A percentile compares a stretch with the other conserved stretches of the same genome.
Evolutionary conservation across 2,329 filamentous ascomycete genomes (phyloP).

Genomic region (Chaetomium sp.): DNA sequence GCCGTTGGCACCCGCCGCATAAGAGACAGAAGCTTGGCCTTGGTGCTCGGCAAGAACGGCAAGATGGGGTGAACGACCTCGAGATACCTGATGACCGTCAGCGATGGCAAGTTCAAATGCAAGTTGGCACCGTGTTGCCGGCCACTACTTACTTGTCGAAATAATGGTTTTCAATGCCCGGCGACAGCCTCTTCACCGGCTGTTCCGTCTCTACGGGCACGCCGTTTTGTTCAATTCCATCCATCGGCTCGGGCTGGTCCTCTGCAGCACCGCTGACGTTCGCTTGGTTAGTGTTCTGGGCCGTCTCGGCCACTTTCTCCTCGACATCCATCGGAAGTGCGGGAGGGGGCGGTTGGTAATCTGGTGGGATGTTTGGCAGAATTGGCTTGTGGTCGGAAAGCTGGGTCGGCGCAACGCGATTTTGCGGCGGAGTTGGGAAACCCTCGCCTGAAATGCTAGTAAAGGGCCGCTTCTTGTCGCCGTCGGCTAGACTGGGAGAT

Average conservation of each 20-base stretch:
- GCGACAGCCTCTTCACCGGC: conserved; percentile 28
- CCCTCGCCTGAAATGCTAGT: conserved; percentile 41
- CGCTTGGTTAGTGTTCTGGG: no score
- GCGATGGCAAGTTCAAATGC: background rate
- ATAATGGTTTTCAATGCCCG: conserved; percentile 38
- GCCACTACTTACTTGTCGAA: conserved; percentile 40
- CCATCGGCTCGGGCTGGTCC: conserved; percentile 29
- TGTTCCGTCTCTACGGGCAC: conserved; percentile 24
- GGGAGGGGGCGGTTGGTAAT: no score
- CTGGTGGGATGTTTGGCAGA: conserved; percentile 24
- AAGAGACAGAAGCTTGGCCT: conserved; percentile 47
- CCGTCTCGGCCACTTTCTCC: no score
- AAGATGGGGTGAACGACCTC: conserved; percentile 59
- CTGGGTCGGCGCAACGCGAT: conserved; percentile 35
- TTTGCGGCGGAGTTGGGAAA: conserved; percentile 35
- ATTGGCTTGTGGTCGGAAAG: conserved; percentile 33
- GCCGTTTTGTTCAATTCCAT: conserved; percentile 21
- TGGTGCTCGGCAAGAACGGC: conserved; percentile 56
- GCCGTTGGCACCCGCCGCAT: conserved; percentile 49
- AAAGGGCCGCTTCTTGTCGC: conserved; percentile 42
- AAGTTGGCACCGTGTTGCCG: background rate
- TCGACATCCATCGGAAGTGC: no score
- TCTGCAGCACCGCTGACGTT: background rate
- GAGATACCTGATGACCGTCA: conserved; percentile 46
- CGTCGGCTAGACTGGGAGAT: conserved; percentile 39